Conservation (phyloP, 2,329 filamentous ascomycete species). For the Aschersonia sp. region DNA sequence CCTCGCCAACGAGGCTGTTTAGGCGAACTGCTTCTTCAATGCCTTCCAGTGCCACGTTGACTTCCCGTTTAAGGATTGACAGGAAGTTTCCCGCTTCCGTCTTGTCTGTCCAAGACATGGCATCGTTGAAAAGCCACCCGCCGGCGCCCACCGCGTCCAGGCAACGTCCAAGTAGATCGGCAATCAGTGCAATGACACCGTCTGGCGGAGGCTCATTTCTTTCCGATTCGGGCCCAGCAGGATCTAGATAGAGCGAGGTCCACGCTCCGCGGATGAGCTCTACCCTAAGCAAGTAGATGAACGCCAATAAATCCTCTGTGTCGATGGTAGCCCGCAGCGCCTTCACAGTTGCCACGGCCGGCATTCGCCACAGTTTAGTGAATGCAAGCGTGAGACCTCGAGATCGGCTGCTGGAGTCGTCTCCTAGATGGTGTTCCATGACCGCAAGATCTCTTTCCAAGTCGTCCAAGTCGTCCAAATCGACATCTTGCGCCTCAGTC, state of each 20-base stretch:
- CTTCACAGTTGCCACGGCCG: constrained; percentile 42
- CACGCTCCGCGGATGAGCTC: constrained; percentile 63
- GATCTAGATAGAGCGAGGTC: constrained; percentile 57
- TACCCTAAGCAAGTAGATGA: constrained; percentile 58
- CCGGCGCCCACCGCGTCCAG: constrained; percentile 62
- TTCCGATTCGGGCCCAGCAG: constrained; percentile 29
- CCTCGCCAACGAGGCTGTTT: constrained; percentile 49
- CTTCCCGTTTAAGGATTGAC: constrained; percentile 49
- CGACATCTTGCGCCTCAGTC: constrained; percentile 27
- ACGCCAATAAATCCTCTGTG: constrained; percentile 52
- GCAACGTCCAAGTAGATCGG: constrained; percentile 56
- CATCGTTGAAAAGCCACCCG: constrained; percentile 57
- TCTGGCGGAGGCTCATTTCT: constrained; percentile 38
- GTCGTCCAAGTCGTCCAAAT: constrained; percentile 45
- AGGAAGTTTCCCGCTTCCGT: constrained; percentile 49
- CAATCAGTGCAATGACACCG: constrained; percentile 55
- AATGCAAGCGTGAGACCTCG: constrained; percentile 54
- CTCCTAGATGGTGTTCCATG: constrained; percentile 52
- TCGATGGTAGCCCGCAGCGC: constrained; percentile 49
- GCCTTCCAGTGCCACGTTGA: constrained; percentile 56
- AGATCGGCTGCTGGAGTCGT: constrained; percentile 47
- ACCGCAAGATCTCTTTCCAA: constrained; percentile 52
- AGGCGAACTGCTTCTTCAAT: constrained; percentile 55
- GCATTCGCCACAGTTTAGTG: constrained; percentile 53
- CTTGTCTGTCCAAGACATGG: constrained; percentile 32